Conservation (phyloP, 2,329 filamentous ascomycete species). For the Aureobasidium zeae region DNA sequence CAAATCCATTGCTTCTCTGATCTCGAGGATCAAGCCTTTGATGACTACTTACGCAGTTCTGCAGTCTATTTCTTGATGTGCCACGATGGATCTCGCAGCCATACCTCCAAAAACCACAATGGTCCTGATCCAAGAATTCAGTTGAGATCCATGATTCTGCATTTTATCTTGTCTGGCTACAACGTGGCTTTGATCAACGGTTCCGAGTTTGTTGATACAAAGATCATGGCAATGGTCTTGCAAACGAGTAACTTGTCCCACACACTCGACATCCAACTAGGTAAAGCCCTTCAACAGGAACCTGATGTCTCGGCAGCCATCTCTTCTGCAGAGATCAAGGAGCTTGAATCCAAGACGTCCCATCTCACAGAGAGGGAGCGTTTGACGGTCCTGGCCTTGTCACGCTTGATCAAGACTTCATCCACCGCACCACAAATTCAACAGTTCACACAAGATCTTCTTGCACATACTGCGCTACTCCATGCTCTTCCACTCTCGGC, state of each 20-base stretch:
- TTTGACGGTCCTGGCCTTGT: conserved; percentile 23
- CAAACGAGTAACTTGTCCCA: conserved; percentile 25
- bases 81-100: conserved; percentile 47
- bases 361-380: conserved; percentile 23
- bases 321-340: neutral
- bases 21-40: conserved; percentile 36
- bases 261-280: neutral
- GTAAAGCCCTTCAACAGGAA: neutral
- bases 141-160: conserved; percentile 44
- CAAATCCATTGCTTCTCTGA: conserved; percentile 33
- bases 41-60: conserved; percentile 44
- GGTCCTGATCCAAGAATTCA: conserved; percentile 18
- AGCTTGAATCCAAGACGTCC: neutral
- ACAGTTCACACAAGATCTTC: conserved; percentile 15
- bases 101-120: conserved; percentile 9
- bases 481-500: conserved; percentile 24
- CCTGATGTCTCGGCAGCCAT: neutral
- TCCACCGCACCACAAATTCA: neutral
- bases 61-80: conserved; percentile 60
- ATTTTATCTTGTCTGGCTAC: conserved; percentile 47
- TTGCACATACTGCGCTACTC: conserved; percentile 27
- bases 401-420: conserved; percentile 16
- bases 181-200: conserved; percentile 57
- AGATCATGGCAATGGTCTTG: conserved; percentile 45
- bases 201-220: conserved; percentile 55